Evolutionary conservation across 2,329 filamentous ascomycete genomes (phyloP), one percentile per base, ranked within the genome.

Genomic region (Penicillium freii): DNA sequence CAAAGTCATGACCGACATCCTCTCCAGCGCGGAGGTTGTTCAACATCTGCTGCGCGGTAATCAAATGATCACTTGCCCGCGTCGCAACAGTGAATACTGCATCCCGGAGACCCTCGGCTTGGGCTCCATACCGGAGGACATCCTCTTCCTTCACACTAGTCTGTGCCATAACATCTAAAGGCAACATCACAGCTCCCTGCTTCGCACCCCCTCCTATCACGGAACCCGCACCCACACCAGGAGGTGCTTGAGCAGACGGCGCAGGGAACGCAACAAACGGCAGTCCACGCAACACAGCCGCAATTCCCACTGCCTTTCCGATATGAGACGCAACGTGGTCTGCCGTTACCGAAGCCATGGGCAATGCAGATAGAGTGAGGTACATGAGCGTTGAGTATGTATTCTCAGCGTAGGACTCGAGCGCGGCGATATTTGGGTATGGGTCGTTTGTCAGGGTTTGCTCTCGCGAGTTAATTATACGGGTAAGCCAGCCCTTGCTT

Each of bases 261-360:
- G 85, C 81, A 0, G 90, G 88, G 44, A 93, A 91, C 0, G 92
- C 92, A n/a, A 97, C 82, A 3, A 97, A 75, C 0, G 94, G 92
- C 11, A 97, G 81, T 0, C 94, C 93, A 40, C 93, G 84, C n/a
- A 99, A 79, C 0, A 96, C 84, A 1, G 93, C 89, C 2, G 87
- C 83, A 54, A 99, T 97, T 9, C 94, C 94, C 48, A 87, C 89
- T 0, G 94, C 92, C 71, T 99, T 99, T 51, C 94, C 94, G 57
- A 97, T 90, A 73, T 99, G 94, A 54, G 90, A 95, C 9, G 93
- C 93, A 19, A 99, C 81, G 76, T 99, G 94, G 69, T 99, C 94
- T 42, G 92, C 86, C 25, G 92, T 88, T 67, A 96, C 82, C 1
- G 90, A 95, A 10, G 87, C 84, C 68, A 97, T 80, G 0, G 91